Conservation (phyloP, 164 flowering plant genomes). For the Nymphaea thermarum region DNA sequence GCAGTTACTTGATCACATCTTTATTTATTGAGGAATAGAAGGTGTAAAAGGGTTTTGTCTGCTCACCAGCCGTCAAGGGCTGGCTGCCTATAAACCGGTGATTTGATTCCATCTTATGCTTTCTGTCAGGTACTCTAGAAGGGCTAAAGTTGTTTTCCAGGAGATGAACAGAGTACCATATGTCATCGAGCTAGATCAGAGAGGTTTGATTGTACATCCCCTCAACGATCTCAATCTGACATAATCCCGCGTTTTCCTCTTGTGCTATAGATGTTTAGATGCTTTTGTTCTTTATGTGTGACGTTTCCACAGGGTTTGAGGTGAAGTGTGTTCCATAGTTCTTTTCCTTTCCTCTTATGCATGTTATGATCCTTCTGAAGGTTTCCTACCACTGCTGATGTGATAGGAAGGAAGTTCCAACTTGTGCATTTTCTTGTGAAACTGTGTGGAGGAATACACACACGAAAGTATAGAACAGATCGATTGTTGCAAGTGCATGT, state of each 20-base stretch:
- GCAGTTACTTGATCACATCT: background rate
- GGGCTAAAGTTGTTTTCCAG: slow-evolving; percentile 80
- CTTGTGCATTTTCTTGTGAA: too few relatives aligned
- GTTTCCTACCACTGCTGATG: background rate
- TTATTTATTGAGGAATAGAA: background rate
- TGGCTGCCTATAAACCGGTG: background rate
- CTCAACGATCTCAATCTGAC: background rate
- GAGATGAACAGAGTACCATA: slow-evolving; percentile 62
- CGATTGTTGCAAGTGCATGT: too few relatives aligned
- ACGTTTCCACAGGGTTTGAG: background rate
- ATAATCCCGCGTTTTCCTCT: too few relatives aligned
- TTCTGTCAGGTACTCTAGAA: slow-evolving; percentile 60
- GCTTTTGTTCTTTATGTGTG: background rate
- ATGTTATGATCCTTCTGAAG: background rate
- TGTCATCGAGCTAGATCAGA: slow-evolving; percentile 79
- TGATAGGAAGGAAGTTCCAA: background rate
- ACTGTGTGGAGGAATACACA: too few relatives aligned
- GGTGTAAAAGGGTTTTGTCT: background rate
- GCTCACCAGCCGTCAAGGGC: background rate
- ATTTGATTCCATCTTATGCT: background rate
- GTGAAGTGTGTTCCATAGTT: background rate
- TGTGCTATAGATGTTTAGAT: background rate
- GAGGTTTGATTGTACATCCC: slow-evolving; percentile 43
- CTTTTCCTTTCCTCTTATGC: background rate
- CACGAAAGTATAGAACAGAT: too few relatives aligned